Evolutionary conservation across 2,329 filamentous ascomycete genomes (phyloP).

Genomic region (Triangularia setosa): DNA sequence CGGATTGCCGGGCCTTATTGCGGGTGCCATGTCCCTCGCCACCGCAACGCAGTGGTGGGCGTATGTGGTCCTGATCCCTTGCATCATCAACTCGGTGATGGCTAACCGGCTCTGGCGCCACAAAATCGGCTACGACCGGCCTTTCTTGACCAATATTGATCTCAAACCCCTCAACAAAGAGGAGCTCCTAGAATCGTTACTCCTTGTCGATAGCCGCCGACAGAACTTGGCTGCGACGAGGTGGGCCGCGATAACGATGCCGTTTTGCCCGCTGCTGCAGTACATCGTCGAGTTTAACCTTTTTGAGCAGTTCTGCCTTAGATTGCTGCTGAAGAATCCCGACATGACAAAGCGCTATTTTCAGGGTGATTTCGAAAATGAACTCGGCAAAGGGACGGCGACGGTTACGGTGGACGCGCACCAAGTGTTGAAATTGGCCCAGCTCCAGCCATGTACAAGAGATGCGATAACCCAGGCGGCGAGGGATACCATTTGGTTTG

Average conservation of each 20-base stretch:
- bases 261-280: constrained; percentile 11
- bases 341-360: not conserved
- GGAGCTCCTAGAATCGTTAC: constrained; percentile 29
- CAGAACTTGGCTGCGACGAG: constrained; percentile 7
- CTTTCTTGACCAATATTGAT: constrained; percentile 23
- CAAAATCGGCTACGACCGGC: constrained; percentile 44
- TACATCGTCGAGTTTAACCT: constrained; percentile 25
- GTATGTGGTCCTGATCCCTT: constrained; percentile 49
- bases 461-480: constrained; percentile 9
- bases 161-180: constrained; percentile 12
- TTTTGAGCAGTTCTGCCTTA: constrained; percentile 27
- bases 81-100: constrained; percentile 42
- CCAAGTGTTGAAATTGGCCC: constrained; percentile 8
- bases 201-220: constrained; percentile 20
- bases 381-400: not conserved
- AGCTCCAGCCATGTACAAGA: constrained; percentile 1
- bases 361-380: constrained; percentile 3
- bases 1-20: constrained; percentile 43
- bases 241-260: not conserved
- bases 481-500: constrained; percentile 15
- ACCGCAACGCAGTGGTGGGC: constrained; percentile 50
- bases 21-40: constrained; percentile 46
- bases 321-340: not conserved
- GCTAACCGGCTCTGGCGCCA: constrained; percentile 48
- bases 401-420: constrained; percentile 17